Evolutionary conservation across 148 eudicot species (phyloP).

Genomic region (Persicaria maculosa): DNA sequence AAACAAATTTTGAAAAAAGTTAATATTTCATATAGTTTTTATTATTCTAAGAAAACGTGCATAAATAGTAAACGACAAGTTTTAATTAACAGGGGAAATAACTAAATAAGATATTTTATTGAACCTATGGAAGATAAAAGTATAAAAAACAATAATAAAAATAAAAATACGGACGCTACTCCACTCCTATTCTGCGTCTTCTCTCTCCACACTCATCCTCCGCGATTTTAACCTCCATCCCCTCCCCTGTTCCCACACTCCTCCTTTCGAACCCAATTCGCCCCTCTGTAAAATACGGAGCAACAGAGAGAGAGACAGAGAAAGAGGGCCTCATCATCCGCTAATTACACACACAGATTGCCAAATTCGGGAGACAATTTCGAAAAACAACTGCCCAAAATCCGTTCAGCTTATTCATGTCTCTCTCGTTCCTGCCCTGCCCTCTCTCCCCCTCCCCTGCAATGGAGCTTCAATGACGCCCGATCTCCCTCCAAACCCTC

Average conservation of each 20-base stretch:
- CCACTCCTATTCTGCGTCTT: not conserved
- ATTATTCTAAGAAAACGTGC: no score
- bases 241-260: slow-evolving; percentile 19
- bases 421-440: not conserved
- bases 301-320: slow-evolving; percentile 20
- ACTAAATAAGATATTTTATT: no score
- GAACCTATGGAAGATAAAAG: no score
- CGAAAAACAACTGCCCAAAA: slow-evolving; percentile 23
- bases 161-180: no score
- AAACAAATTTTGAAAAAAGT: no score
- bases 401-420: slow-evolving; percentile 21
- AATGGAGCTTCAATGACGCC: slow-evolving; percentile 6
- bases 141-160: no score
- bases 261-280: slow-evolving; percentile 10
- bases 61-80: no score
- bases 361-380: not conserved
- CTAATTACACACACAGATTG: no score
- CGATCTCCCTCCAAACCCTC: slow-evolving; percentile 1
- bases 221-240: no score
- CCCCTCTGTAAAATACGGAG: slow-evolving; percentile 25
- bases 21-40: no score
- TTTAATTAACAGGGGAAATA: no score
- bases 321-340: slow-evolving; percentile 17
- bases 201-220: slow-evolving; percentile 8
- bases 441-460: not conserved